phyloP scores from a whole-genome alignment of 129 eudicot genomes.

The Cynara cardunculus region DNA sequence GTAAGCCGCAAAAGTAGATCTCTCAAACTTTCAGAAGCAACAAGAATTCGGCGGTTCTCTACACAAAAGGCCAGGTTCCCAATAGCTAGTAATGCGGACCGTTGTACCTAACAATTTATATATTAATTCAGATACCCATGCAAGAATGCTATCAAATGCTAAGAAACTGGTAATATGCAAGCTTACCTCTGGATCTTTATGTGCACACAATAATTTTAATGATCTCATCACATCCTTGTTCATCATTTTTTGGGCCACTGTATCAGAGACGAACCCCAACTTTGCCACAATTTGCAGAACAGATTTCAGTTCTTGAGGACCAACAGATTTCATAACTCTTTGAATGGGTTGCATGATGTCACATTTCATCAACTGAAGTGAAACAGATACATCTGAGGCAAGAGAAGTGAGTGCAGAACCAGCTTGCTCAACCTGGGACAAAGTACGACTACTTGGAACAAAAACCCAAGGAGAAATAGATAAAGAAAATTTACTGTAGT shows the following conservation, averaged over 20 bases:
- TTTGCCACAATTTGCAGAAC: constrained; percentile 80
- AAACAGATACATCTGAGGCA: constrained; percentile 76
- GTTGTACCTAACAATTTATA: constrained; percentile 55
- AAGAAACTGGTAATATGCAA: constrained; percentile 1
- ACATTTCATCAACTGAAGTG: constrained; percentile 82
- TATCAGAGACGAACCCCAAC: constrained; percentile 76
- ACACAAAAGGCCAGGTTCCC: constrained; percentile 76
- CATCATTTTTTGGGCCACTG: constrained; percentile 80
- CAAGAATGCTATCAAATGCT: neutral
- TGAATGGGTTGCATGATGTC: constrained; percentile 94
- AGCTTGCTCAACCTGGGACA: constrained; percentile 89
- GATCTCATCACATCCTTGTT: constrained; percentile 76
- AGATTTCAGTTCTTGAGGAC: constrained; percentile 74
- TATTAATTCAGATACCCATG: neutral
- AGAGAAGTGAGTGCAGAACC: constrained; percentile 91
- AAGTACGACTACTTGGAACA: constrained; percentile 14
- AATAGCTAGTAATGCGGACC: constrained; percentile 61
- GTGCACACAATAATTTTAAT: constrained; percentile 69
- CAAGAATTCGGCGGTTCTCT: constrained; percentile 67
- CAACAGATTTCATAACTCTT: constrained; percentile 59
- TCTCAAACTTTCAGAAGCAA: constrained; percentile 77
- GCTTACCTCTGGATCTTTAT: constrained; percentile 76
- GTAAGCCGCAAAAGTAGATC: constrained; percentile 74
- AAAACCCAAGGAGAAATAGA: neutral
- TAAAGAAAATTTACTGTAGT: neutral